Percentiles rank a stretch among this genome's conserved stretches.
Conservation (phyloP, 1,284 basidiomycete genomes). For the Mycena citricolor region DNA sequence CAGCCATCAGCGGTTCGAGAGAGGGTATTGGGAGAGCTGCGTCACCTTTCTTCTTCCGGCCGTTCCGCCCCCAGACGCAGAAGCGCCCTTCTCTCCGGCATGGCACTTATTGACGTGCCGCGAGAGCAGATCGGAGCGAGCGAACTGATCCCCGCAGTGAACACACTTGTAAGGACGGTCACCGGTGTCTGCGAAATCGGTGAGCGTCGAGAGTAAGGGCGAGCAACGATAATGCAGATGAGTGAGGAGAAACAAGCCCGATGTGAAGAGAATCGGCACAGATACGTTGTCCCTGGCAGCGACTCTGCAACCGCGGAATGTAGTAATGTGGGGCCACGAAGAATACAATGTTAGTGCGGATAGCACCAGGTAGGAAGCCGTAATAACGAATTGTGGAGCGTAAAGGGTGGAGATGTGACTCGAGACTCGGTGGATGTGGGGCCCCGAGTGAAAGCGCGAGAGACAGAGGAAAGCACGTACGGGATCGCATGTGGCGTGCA, state of each 20-base stretch:
- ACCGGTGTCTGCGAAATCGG: conserved; percentile 67
- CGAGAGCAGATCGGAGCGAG: conserved; percentile 79
- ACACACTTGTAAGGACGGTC: conserved; percentile 90
- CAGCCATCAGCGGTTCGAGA: conserved; percentile 16
- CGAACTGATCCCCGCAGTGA: conserved; percentile 87
- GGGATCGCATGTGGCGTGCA: conserved; percentile 85
- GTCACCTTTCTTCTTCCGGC: too few relatives aligned
- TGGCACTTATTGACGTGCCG: conserved; percentile 91
- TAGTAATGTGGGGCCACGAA: too few relatives aligned
- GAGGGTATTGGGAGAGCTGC: not conserved
- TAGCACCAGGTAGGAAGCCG: too few relatives aligned
- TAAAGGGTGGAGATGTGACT: too few relatives aligned
- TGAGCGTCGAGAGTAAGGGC: conserved; percentile 17
- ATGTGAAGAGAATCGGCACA: too few relatives aligned
- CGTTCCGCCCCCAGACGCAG: not conserved
- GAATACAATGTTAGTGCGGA: too few relatives aligned
- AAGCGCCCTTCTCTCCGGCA: conserved; percentile 61
- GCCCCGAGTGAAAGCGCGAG: not conserved
- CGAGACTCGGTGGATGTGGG: too few relatives aligned
- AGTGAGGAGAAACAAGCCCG: too few relatives aligned
- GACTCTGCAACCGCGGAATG: too few relatives aligned
- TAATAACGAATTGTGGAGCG: too few relatives aligned
- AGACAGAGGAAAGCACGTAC: conserved; percentile 48
- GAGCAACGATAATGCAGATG: not conserved
- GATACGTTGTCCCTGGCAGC: too few relatives aligned